These are phyloP conservation scores for Leavenworthia alabamica DNA, from an alignment of 345 rosid species.

Conservation along the genomic window DNA sequence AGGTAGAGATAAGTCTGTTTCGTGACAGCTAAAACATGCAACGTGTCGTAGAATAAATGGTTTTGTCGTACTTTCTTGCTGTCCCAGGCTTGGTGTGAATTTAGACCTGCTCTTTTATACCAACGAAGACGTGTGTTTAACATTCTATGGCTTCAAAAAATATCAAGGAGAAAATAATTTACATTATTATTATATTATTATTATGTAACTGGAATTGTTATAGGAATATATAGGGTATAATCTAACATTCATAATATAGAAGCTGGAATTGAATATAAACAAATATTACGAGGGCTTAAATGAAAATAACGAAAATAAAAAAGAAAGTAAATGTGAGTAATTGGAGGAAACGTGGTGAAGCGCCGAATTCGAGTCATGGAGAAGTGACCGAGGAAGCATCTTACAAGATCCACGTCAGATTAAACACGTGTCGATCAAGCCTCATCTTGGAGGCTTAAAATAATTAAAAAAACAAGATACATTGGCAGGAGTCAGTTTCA, in stretches of 20 bases:
- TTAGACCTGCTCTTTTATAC: conserved; percentile 15
- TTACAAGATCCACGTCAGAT: conserved; percentile 21
- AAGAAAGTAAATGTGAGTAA: neutral
- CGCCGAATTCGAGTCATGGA: conserved; percentile 32
- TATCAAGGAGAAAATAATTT: neutral
- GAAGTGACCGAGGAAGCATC: conserved; percentile 29
- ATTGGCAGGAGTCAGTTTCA: conserved; percentile 20
- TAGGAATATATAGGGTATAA: neutral
- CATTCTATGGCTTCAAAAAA: conserved; percentile 7
- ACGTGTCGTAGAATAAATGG: no score
- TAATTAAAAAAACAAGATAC: neutral
- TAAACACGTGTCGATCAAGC: conserved; percentile 17
- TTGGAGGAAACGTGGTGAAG: conserved; percentile 20
- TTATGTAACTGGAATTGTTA: no score
- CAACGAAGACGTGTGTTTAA: conserved; percentile 31
- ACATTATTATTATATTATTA: neutral
- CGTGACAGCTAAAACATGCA: no score
- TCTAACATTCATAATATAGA: neutral
- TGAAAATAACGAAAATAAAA: neutral
- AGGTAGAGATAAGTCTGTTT: no score
- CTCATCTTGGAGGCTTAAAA: conserved; percentile 8
- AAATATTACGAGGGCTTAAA: neutral
- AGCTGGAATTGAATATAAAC: neutral
- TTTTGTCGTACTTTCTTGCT: conserved; percentile 24
- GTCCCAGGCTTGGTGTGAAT: conserved; percentile 23